Conservation (phyloP, 2,329 filamentous ascomycete genomes). For the Diaporthe helianthi region DNA sequence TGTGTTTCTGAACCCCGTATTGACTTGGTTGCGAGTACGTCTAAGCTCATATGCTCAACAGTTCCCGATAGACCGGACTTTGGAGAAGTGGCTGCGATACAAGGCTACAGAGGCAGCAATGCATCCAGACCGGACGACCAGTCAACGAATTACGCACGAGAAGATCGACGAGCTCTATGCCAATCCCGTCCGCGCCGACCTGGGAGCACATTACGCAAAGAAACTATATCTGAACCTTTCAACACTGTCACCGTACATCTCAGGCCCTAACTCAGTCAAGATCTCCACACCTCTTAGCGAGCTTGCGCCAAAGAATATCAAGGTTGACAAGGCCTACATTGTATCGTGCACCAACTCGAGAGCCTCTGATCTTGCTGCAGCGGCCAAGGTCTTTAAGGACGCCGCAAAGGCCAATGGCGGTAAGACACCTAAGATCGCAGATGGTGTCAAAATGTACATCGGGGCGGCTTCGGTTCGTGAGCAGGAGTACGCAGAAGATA, state of each 20-base stretch:
- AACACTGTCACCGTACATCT: slow-evolving; percentile 82
- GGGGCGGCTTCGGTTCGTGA: slow-evolving; percentile 83
- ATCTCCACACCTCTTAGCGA: slow-evolving; percentile 78
- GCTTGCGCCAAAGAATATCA: slow-evolving; percentile 76
- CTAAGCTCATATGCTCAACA: not conserved
- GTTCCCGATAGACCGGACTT: slow-evolving; percentile 80
- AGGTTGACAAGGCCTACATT: slow-evolving; percentile 91
- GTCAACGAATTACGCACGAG: slow-evolving; percentile 73
- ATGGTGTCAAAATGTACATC: slow-evolving; percentile 85
- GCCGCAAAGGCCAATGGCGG: slow-evolving; percentile 66
- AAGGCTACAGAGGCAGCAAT: slow-evolving; percentile 79
- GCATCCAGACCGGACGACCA: slow-evolving; percentile 54
- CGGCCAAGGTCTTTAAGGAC: slow-evolving; percentile 84
- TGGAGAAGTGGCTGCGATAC: slow-evolving; percentile 75
- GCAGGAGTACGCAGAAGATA: slow-evolving; percentile 77
- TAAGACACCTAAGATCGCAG: slow-evolving; percentile 71
- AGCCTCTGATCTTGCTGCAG: slow-evolving; percentile 79
- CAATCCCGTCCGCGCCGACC: slow-evolving; percentile 74
- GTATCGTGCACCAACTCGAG: slow-evolving; percentile 93
- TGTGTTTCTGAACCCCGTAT: not conserved
- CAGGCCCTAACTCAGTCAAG: slow-evolving; percentile 92
- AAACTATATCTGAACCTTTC: slow-evolving; percentile 62
- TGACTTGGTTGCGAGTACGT: not conserved
- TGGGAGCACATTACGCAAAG: slow-evolving; percentile 83
- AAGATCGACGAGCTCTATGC: slow-evolving; percentile 75